phyloP scores from a whole-genome alignment of 306 rosid genomes.

The Pterocarpus santalinus region DNA sequence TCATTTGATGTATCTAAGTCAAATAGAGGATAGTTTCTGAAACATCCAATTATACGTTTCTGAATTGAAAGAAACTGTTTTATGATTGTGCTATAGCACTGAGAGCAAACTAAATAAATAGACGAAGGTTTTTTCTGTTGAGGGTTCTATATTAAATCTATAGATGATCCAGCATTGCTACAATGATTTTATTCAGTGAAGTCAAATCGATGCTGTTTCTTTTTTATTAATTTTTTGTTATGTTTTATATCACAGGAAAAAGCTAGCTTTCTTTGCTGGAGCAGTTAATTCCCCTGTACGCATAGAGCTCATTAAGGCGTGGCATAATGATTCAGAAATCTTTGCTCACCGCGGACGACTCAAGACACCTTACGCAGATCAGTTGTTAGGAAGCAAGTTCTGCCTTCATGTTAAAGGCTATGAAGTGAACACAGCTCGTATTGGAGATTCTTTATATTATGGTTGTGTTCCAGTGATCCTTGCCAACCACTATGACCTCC shows the following conservation, averaged over 20 bases:
- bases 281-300: conserved; percentile 72
- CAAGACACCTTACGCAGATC: conserved; percentile 80
- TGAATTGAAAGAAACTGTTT: neutral
- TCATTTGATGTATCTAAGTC: neutral
- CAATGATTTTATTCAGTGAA: conserved; percentile 12
- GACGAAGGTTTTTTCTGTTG: neutral
- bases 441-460: conserved; percentile 79
- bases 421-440: conserved; percentile 89
- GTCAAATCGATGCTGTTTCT: neutral
- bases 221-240: neutral
- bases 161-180: conserved; percentile 9
- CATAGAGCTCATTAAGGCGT: conserved; percentile 56
- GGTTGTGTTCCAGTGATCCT: conserved; percentile 90
- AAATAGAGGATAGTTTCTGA: conserved; percentile 29
- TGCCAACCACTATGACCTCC: conserved; percentile 84
- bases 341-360: conserved; percentile 80
- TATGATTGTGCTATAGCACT: neutral
- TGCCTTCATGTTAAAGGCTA: conserved; percentile 92
- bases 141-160: conserved; percentile 1
- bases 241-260: conserved; percentile 56
- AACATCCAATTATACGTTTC: neutral
- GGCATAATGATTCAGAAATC: conserved; percentile 82
- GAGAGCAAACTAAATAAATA: neutral
- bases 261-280: conserved; percentile 90
- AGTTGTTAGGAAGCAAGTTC: conserved; percentile 79